Evolutionary conservation across 768 basidiomycete genomes (phyloP).

Genomic region (Leucocoprinus leucothites): DNA sequence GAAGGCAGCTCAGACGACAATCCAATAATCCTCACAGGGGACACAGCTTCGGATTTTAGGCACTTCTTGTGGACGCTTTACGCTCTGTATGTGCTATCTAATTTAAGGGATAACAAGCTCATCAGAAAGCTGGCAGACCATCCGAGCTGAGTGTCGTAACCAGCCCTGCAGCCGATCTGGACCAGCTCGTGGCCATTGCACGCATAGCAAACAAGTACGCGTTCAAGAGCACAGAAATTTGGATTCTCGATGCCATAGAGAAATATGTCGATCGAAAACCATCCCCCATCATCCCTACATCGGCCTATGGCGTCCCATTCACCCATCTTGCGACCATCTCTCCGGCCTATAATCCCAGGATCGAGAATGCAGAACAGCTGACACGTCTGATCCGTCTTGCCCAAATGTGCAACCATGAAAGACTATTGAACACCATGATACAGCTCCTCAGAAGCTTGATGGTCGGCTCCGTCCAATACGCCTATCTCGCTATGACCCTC

Average conservation of each 20-base stretch:
- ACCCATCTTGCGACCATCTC: slow-evolving; percentile 11
- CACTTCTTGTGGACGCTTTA: slow-evolving; percentile 79
- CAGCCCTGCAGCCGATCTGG: slow-evolving; percentile 47
- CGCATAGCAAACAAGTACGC: slow-evolving; percentile 70
- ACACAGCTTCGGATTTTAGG: slow-evolving; percentile 62
- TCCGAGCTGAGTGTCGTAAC: slow-evolving; percentile 53
- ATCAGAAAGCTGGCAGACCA: slow-evolving; percentile 42
- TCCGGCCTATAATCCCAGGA: slow-evolving; percentile 14
- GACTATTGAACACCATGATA: slow-evolving; percentile 59
- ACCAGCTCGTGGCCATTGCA: slow-evolving; percentile 48
- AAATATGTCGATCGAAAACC: slow-evolving; percentile 58
- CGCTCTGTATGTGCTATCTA: slow-evolving; percentile 58
- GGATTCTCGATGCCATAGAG: slow-evolving; percentile 73
- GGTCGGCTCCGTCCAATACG: slow-evolving; percentile 59
- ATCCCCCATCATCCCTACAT: slow-evolving; percentile 40
- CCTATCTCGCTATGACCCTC: slow-evolving; percentile 70
- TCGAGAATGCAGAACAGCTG: slow-evolving; percentile 43
- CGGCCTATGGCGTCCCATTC: slow-evolving; percentile 24
- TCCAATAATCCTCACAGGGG: slow-evolving; percentile 62
- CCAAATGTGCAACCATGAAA: slow-evolving; percentile 61
- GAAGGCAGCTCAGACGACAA: slow-evolving; percentile 66
- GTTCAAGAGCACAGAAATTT: slow-evolving; percentile 71
- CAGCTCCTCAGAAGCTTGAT: slow-evolving; percentile 57
- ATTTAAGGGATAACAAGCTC: slow-evolving; percentile 6
- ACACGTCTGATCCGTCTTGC: slow-evolving; percentile 64